These are phyloP conservation scores for Coemansia sp. DNA, from an alignment of 192 early-diverging fungal genomes.

Conservation along the genomic window DNA sequence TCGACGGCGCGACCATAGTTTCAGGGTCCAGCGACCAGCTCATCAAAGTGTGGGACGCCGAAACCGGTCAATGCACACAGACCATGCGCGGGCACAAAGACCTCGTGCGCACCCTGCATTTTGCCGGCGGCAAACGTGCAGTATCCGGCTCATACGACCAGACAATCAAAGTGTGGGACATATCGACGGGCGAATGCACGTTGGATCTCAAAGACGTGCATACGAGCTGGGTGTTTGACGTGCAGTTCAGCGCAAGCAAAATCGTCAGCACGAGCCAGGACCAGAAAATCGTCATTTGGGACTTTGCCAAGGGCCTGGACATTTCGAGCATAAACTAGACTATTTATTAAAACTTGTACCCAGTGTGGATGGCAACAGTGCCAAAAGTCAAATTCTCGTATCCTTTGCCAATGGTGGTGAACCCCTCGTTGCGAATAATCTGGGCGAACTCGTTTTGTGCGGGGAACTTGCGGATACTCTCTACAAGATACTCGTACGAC, in stretches of 20 bases:
- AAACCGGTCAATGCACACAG: conserved; percentile 62
- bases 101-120: conserved; percentile 84
- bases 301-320: conserved; percentile 55
- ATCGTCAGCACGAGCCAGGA: conserved; percentile 80
- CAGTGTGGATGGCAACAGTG: conserved; percentile 92
- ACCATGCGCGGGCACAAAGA: conserved; percentile 69
- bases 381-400: conserved; percentile 98
- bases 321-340: conserved; percentile 32
- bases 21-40: conserved; percentile 80
- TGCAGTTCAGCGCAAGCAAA: conserved; percentile 77
- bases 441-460: conserved; percentile 84
- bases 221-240: conserved; percentile 96
- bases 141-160: conserved; percentile 94
- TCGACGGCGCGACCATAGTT: conserved; percentile 73
- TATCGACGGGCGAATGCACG: conserved; percentile 72
- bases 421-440: conserved; percentile 89
- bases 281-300: conserved; percentile 58
- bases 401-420: conserved; percentile 82
- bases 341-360: conserved; percentile 78
- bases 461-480: conserved; percentile 93
- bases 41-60: conserved; percentile 80
- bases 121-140: conserved; percentile 70
- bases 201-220: conserved; percentile 74
- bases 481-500: conserved; percentile 97
- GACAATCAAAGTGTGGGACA: conserved; percentile 93